Evolutionary conservation across 768 basidiomycete species (phyloP).

Genomic region (Candolleomyces efflorescens): DNA sequence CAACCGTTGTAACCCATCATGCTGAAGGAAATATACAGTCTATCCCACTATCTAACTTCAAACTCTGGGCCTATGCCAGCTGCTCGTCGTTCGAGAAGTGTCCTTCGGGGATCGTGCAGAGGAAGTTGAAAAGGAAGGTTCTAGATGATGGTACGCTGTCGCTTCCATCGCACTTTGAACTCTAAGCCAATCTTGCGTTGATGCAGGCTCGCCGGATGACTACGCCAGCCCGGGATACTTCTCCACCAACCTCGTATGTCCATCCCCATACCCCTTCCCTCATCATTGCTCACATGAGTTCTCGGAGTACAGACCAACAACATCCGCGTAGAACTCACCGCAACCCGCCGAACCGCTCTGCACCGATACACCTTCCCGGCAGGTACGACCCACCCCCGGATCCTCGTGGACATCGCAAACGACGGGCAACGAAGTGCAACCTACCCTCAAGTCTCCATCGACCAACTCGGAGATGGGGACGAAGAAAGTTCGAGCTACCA

Average conservation of each 20-base stretch:
- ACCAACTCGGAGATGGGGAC: constrained; percentile 41
- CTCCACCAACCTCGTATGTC: constrained; percentile 49
- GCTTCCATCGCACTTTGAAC: background rate
- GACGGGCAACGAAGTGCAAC: constrained; percentile 54
- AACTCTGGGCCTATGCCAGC: constrained; percentile 49
- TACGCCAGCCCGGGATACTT: constrained; percentile 65
- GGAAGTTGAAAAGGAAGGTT: constrained; percentile 47
- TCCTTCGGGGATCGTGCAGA: constrained; percentile 38
- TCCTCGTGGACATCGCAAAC: constrained; percentile 58
- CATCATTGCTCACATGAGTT: background rate
- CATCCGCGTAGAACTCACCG: constrained; percentile 55
- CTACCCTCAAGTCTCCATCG: constrained; percentile 42
- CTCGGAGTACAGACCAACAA: constrained; percentile 51
- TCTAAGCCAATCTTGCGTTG: background rate
- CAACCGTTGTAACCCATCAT: background rate
- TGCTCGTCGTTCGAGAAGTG: constrained; percentile 54
- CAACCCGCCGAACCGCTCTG: constrained; percentile 54
- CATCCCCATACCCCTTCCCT: background rate
- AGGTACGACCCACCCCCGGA: constrained; percentile 43
- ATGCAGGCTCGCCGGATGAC: constrained; percentile 52
- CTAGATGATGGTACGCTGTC: constrained; percentile 40
- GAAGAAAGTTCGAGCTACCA: constrained; percentile 17
- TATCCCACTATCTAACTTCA: constrained; percentile 57
- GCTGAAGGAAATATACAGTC: constrained; percentile 13
- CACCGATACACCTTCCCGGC: constrained; percentile 57